These are phyloP conservation scores for Eucalyptus sp. DNA, from an alignment of 345 rosid species.

Conservation along the genomic window DNA sequence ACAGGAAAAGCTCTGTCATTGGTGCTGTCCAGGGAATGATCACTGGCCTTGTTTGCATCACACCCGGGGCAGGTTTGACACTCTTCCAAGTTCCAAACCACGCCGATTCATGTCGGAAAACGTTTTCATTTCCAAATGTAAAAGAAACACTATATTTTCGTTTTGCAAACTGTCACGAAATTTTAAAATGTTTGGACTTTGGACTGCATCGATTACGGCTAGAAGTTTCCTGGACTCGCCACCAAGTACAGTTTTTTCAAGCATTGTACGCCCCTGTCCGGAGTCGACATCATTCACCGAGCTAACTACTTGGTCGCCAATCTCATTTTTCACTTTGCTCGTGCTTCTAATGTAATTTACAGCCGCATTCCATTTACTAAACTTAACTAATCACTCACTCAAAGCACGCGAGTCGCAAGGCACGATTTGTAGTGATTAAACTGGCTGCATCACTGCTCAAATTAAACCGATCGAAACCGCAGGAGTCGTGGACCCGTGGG, in stretches of 20 bases:
- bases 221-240: neutral
- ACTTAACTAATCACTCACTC: neutral
- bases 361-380: neutral
- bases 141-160: neutral
- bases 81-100: neutral
- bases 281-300: neutral
- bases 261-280: neutral
- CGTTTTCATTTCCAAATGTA: neutral
- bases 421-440: neutral
- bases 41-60: slow-evolving; percentile 63
- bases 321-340: neutral
- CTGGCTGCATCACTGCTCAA: neutral
- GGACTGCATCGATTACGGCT: neutral
- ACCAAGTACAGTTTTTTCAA: neutral
- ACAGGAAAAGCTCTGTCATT: slow-evolving; percentile 48
- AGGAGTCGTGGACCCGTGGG: slow-evolving; percentile 54
- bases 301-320: neutral
- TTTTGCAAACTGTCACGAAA: neutral
- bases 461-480: neutral
- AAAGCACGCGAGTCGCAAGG: neutral
- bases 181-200: neutral
- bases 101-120: neutral
- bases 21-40: slow-evolving; percentile 63
- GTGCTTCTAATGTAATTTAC: neutral
- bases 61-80: slow-evolving; percentile 43